Conservation (phyloP, 1,139 yeast species). For the Wickerhamiella infanticola region DNA sequence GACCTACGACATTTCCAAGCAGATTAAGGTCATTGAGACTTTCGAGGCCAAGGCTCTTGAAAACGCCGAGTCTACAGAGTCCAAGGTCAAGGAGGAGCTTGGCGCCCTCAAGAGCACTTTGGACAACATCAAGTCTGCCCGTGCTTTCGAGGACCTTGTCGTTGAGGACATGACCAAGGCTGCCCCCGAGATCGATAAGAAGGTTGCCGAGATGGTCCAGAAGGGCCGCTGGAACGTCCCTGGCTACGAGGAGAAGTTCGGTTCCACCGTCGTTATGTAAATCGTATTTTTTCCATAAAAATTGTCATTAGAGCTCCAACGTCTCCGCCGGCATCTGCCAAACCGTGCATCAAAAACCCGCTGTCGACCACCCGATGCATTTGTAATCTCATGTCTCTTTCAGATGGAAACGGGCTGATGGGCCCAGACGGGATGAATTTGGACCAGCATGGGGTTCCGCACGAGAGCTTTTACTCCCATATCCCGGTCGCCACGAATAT, state of each 20-base stretch:
- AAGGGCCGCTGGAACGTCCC: slow-evolving; percentile 98
- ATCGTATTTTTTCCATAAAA: background rate
- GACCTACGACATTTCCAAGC: slow-evolving; percentile 74
- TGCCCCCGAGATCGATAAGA: slow-evolving; percentile 93
- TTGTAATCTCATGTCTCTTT: background rate
- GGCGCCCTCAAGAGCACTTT: slow-evolving; percentile 74
- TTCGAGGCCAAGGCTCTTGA: slow-evolving; percentile 92
- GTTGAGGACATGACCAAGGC: slow-evolving; percentile 91
- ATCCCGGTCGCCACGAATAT: background rate
- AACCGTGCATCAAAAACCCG: too few relatives aligned
- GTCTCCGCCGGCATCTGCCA: too few relatives aligned
- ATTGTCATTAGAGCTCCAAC: too few relatives aligned
- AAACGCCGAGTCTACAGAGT: slow-evolving; percentile 89
- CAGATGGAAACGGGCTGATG: background rate
- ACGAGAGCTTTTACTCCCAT: background rate
- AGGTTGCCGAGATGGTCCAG: slow-evolving; percentile 88
- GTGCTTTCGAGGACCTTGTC: slow-evolving; percentile 95
- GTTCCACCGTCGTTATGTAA: slow-evolving; percentile 88
- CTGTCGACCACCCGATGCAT: background rate
- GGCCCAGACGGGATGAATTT: background rate
- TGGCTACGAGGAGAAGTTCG: slow-evolving; percentile 95
- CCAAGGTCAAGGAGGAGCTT: slow-evolving; percentile 74
- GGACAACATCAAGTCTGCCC: slow-evolving; percentile 86
- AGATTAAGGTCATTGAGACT: slow-evolving; percentile 78
- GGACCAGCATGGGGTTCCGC: background rate